Percentiles rank a stretch among this genome's conserved stretches.
phyloP scores from a whole-genome alignment of 2,329 filamentous ascomycete genomes.

The Fusarium sp. region DNA sequence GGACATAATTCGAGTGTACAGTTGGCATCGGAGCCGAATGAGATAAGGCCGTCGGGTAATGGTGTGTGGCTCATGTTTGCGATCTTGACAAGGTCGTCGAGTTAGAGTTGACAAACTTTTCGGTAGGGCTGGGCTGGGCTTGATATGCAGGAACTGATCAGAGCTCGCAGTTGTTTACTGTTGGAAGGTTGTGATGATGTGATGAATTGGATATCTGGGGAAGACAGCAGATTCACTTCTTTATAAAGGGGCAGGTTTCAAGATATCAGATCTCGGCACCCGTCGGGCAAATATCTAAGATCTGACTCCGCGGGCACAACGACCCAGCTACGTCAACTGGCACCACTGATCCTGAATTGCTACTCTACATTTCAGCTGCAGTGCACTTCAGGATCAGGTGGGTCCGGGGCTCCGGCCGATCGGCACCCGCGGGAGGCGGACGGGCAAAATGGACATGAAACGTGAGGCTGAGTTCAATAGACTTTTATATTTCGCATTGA shows the following conservation, averaged over 20 bases:
- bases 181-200: background rate
- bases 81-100: background rate
- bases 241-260: constrained; percentile 3
- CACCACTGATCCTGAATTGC: background rate
- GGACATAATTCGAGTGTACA: constrained; percentile 40
- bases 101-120: background rate
- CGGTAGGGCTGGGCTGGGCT: background rate
- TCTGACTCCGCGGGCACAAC: background rate
- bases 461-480: background rate
- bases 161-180: background rate
- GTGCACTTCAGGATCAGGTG: background rate
- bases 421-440: constrained; percentile 3
- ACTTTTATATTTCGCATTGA: background rate
- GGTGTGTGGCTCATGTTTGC: constrained; percentile 11
- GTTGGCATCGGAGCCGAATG: constrained; percentile 38
- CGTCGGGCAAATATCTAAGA: background rate
- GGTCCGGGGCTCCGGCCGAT: constrained; percentile 1
- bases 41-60: constrained; percentile 35
- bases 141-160: background rate
- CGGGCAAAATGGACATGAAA: background rate
- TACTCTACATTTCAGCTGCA: background rate
- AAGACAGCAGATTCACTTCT: background rate
- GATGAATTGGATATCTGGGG: background rate
- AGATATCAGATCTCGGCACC: background rate
- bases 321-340: constrained; percentile 9